Percentiles rank a stretch among this genome's conserved stretches.
These are phyloP conservation scores for baker's yeast (Saccharomyces cerevisiae) DNA, from an alignment of 805 yeast genomes.

Conservation along the genomic window DNA sequence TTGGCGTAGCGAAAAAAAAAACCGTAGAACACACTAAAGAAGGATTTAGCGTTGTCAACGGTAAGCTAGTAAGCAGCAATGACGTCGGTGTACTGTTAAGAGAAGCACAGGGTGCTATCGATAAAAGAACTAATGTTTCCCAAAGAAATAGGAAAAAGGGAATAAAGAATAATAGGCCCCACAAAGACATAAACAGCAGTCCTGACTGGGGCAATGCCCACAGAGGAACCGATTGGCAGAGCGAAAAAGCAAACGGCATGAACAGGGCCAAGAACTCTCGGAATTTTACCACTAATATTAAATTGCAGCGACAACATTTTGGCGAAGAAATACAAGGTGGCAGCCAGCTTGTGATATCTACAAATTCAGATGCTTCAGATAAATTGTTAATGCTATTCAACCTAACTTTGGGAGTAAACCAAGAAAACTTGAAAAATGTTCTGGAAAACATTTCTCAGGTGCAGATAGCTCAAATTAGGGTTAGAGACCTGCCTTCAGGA, in stretches of 20 bases:
- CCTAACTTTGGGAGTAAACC: conserved; percentile 24
- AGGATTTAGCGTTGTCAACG: conserved; percentile 22
- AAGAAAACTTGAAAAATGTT: conserved; percentile 15
- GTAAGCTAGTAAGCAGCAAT: conserved; percentile 20
- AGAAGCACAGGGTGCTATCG: conserved; percentile 10
- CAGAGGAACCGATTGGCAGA: background rate
- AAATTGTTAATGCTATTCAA: conserved; percentile 18
- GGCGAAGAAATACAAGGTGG: background rate
- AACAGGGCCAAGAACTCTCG: background rate
- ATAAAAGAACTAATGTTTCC: conserved; percentile 3
- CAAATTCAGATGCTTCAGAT: conserved; percentile 10
- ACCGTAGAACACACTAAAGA: conserved; percentile 2
- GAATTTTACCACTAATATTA: background rate
- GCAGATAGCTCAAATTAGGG: conserved; percentile 17
- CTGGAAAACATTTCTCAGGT: conserved; percentile 18
- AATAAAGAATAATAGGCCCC: background rate
- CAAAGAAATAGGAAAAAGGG: background rate
- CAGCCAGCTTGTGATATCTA: conserved; percentile 18
- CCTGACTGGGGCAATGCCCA: background rate
- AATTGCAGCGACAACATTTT: background rate
- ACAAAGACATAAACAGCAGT: background rate
- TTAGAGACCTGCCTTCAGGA: conserved; percentile 34
- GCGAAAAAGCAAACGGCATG: background rate
- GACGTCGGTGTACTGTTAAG: conserved; percentile 22
- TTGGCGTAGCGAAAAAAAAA: conserved; percentile 1